These are phyloP conservation scores for Prunus davidiana DNA, from an alignment of 306 rosid species.

Conservation along the genomic window DNA sequence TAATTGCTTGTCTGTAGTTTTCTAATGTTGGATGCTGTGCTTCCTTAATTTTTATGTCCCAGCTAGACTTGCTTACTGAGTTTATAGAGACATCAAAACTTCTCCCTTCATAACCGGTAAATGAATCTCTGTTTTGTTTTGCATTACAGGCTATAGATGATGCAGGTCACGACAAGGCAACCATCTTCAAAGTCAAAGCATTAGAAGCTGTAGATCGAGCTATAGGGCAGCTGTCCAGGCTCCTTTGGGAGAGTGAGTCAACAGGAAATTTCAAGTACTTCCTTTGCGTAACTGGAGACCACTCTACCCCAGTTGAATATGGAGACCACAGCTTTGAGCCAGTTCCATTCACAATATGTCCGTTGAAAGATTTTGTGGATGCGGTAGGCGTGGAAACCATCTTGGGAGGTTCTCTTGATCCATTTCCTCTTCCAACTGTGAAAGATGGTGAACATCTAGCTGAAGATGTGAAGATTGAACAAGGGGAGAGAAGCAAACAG, in stretches of 20 bases:
- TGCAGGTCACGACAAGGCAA: slow-evolving; percentile 94
- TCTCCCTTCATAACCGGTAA: background rate
- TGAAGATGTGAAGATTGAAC: slow-evolving; percentile 30
- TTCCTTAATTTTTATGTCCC: background rate
- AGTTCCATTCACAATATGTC: slow-evolving; percentile 74
- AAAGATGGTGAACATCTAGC: slow-evolving; percentile 48
- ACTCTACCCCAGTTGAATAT: slow-evolving; percentile 95
- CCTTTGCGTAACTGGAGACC: slow-evolving; percentile 88
- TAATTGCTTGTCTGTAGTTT: background rate
- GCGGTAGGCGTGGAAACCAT: slow-evolving; percentile 62
- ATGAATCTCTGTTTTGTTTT: slow-evolving; percentile 14
- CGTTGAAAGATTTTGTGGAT: slow-evolving; percentile 67
- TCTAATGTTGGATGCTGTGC: background rate
- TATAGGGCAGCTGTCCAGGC: slow-evolving; percentile 79
- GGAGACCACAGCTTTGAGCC: slow-evolving; percentile 99
- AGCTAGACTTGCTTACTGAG: background rate
- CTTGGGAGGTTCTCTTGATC: slow-evolving; percentile 45
- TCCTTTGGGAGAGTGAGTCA: slow-evolving; percentile 84
- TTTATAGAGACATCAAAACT: background rate
- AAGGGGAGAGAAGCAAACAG: slow-evolving; percentile 26
- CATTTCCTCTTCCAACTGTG: slow-evolving; percentile 79
- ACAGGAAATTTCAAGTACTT: slow-evolving; percentile 55
- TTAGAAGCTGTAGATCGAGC: slow-evolving; percentile 88
- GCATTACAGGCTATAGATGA: slow-evolving; percentile 88
- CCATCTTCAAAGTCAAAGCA: slow-evolving; percentile 72